These are phyloP conservation scores for Nigrograna mackinnonii DNA, from an alignment of 2,329 filamentous ascomycete genomes.

Conservation along the genomic window DNA sequence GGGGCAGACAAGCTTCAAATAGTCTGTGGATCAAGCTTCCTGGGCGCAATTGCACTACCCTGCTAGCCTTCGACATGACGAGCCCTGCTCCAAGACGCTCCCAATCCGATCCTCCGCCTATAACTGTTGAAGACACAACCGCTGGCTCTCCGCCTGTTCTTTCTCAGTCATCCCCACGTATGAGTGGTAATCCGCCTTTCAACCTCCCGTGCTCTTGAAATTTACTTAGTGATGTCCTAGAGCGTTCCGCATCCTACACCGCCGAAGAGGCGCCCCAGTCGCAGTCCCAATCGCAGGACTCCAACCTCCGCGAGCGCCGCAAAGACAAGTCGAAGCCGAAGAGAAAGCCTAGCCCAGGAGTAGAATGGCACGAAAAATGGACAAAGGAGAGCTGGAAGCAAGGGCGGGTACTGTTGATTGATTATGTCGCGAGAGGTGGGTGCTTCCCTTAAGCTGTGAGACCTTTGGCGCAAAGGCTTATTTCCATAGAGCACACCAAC, in stretches of 20 bases:
- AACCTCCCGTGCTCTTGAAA: no score
- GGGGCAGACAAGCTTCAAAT: background rate
- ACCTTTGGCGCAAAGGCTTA: background rate
- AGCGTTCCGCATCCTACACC: no score
- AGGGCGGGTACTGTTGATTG: slow-evolving; percentile 56
- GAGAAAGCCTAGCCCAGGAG: no score
- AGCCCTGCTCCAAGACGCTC: slow-evolving; percentile 11
- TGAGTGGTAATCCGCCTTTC: no score
- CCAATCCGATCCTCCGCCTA: slow-evolving; percentile 31
- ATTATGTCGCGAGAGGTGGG: slow-evolving; percentile 45
- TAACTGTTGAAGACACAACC: slow-evolving; percentile 38
- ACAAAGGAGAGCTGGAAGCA: slow-evolving; percentile 39
- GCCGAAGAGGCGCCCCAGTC: no score
- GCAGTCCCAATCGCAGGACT: no score
- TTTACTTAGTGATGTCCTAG: no score
- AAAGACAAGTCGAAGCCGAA: no score
- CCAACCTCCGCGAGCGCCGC: slow-evolving; percentile 18
- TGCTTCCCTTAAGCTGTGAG: background rate
- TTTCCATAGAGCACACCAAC: slow-evolving; percentile 37
- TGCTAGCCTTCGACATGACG: slow-evolving; percentile 8
- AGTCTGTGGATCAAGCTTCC: background rate
- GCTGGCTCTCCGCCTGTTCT: slow-evolving; percentile 21
- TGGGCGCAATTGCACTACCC: background rate
- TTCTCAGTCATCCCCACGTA: slow-evolving; percentile 21
- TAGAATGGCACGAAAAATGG: slow-evolving; percentile 43